A percentile compares a stretch with the other conserved stretches of the same genome.
These are phyloP conservation scores for Chlorella sorokiniana DNA, from an alignment of 139 green algal species.

Conservation along the genomic window DNA sequence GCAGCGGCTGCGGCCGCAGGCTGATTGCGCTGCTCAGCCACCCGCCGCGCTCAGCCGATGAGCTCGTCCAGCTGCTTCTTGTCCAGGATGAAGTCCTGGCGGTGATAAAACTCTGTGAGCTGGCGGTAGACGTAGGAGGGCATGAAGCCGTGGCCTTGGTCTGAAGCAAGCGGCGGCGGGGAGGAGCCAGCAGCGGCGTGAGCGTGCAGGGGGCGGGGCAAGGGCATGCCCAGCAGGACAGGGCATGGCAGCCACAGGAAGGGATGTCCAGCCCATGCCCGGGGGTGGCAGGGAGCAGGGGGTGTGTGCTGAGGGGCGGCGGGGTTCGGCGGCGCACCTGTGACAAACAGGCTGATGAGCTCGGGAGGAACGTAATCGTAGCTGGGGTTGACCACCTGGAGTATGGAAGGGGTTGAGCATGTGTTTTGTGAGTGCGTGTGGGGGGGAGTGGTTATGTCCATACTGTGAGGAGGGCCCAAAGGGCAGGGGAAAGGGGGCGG, in stretches of 20 bases:
- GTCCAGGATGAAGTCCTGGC: conserved; percentile 38
- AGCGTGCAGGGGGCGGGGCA: neutral
- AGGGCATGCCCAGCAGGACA: neutral
- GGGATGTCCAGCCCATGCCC: no score
- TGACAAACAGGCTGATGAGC: conserved; percentile 92
- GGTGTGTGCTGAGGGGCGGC: no score
- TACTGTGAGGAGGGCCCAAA: no score
- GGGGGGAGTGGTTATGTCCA: neutral
- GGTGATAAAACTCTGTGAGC: conserved; percentile 48
- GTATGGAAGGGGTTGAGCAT: neutral
- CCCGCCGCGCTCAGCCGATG: conserved; percentile 5
- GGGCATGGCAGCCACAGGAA: no score
- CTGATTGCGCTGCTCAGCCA: neutral
- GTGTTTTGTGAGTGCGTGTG: neutral
- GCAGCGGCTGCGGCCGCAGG: no score
- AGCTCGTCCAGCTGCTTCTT: conserved; percentile 25
- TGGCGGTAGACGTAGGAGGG: conserved; percentile 50
- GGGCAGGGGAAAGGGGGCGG: no score
- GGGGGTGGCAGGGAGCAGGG: no score
- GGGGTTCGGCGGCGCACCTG: conserved; percentile 43
- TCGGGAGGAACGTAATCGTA: conserved; percentile 97
- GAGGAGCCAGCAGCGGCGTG: neutral
- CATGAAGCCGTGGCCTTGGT: conserved; percentile 55
- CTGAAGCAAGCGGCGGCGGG: neutral
- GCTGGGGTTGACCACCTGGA: conserved; percentile 86